Evolutionary conservation across 2,329 filamentous ascomycete genomes (phyloP).

Genomic region (Calonectria henricotiae): DNA sequence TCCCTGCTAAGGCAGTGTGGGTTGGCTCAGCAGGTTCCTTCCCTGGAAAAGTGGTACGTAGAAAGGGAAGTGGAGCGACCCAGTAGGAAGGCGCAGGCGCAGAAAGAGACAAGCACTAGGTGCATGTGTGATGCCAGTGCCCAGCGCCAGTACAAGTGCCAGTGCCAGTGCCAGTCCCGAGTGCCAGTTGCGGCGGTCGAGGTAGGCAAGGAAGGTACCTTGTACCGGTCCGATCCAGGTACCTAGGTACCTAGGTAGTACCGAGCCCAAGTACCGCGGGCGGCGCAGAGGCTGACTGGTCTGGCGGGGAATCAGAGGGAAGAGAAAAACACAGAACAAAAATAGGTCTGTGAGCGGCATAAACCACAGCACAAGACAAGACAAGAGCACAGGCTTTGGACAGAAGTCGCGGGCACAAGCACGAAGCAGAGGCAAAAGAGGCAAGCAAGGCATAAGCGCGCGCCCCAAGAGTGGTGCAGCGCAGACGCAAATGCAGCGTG

Average conservation of each 20-base stretch:
- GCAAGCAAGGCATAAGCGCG: constrained; percentile 1
- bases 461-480: constrained; percentile 21
- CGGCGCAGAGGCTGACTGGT: constrained; percentile 12
- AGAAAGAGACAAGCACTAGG: constrained; percentile 33
- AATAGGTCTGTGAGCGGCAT: not conserved
- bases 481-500: constrained; percentile 16
- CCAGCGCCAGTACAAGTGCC: constrained; percentile 36
- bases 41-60: constrained; percentile 38
- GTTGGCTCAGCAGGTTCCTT: constrained; percentile 50
- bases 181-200: constrained; percentile 23
- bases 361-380: constrained; percentile 7
- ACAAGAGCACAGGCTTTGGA: constrained; percentile 26
- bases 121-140: constrained; percentile 31
- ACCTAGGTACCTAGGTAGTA: constrained; percentile 11
- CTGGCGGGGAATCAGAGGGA: constrained; percentile 3
- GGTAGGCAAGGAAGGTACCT: constrained; percentile 41
- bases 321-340: not conserved
- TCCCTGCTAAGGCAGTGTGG: constrained; percentile 48
- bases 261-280: constrained; percentile 5
- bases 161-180: constrained; percentile 39
- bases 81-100: constrained; percentile 34
- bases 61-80: constrained; percentile 33
- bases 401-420: constrained; percentile 37
- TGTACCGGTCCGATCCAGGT: not conserved
- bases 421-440: constrained; percentile 11